These are phyloP conservation scores for Astrocystis sublimbata DNA, from an alignment of 495 filamentous ascomycete genomes.

Conservation along the genomic window DNA sequence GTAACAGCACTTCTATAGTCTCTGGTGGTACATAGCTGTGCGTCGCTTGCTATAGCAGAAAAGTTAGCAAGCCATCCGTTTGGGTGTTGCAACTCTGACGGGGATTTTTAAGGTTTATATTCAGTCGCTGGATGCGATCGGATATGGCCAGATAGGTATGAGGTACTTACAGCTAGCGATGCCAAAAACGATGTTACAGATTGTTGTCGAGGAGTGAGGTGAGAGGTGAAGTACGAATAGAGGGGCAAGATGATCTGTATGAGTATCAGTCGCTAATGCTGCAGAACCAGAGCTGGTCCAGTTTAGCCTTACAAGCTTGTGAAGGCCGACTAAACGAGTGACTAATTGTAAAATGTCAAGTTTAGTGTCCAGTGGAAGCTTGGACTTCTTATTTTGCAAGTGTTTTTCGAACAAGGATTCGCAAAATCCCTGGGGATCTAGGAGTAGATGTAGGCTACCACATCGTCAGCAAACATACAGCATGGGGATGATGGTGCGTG, in stretches of 20 bases:
- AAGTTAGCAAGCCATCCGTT: not conserved
- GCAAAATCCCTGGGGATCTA: constrained; percentile 94
- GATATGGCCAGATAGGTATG: not conserved
- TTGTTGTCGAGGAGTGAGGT: constrained; percentile 83
- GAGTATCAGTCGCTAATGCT: not conserved
- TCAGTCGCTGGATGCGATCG: not conserved
- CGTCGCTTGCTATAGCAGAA: constrained; percentile 61
- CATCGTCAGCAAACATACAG: constrained; percentile 2
- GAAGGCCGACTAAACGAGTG: constrained; percentile 85
- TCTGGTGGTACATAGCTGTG: constrained; percentile 93
- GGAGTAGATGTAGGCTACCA: constrained; percentile 66
- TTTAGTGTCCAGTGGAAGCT: constrained; percentile 87
- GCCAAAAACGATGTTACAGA: constrained; percentile 95
- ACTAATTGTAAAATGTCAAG: constrained; percentile 85
- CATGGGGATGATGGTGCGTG: not conserved
- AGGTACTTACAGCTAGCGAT: constrained; percentile 62
- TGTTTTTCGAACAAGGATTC: constrained; percentile 90
- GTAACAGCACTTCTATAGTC: constrained; percentile 83
- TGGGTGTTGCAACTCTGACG: not conserved
- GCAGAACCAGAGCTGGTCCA: constrained; percentile 32
- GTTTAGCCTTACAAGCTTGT: constrained; percentile 61
- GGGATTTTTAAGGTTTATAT: not conserved
- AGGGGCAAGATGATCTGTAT: constrained; percentile 44
- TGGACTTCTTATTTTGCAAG: constrained; percentile 80
- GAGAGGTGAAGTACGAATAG: constrained; percentile 81